Percentiles rank a stretch among this genome's conserved stretches.
These are phyloP conservation scores for Polygonum aviculare DNA, from an alignment of 148 eudicot genomes.

Conservation along the genomic window DNA sequence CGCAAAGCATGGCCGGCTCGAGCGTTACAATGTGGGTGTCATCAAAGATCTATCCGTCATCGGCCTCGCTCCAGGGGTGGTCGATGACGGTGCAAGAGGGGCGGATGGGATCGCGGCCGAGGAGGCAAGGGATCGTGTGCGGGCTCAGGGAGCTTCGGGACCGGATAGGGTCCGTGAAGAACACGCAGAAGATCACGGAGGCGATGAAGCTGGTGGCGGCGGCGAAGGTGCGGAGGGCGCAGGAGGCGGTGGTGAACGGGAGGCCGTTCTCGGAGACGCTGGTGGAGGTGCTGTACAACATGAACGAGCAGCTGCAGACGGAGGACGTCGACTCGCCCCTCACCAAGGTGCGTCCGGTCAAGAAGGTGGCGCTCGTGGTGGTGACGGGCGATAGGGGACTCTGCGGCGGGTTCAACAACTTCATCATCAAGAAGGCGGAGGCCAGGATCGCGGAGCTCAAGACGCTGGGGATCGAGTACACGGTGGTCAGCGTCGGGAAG, in stretches of 20 bases:
- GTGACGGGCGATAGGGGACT: slow-evolving; percentile 6
- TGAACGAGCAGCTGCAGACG: slow-evolving; percentile 5
- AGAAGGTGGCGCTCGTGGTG: slow-evolving; percentile 3
- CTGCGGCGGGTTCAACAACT: slow-evolving; percentile 6
- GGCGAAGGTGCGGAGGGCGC: slow-evolving; percentile 2
- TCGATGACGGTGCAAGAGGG: too few relatives aligned
- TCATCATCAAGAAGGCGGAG: slow-evolving; percentile 3
- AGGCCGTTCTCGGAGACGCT: slow-evolving; percentile 10
- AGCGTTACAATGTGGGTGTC: not conserved
- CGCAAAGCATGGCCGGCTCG: not conserved
- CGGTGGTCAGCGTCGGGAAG: not conserved
- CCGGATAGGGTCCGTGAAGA: slow-evolving; percentile 5
- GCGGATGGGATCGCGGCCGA: not conserved
- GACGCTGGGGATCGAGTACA: not conserved
- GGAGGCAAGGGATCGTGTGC: not conserved
- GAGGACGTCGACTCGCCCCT: slow-evolving; percentile 1
- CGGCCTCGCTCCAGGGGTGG: not conserved
- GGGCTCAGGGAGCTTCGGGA: slow-evolving; percentile 5
- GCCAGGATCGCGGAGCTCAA: slow-evolving; percentile 1
- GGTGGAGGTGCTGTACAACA: slow-evolving; percentile 10
- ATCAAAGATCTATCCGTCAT: not conserved
- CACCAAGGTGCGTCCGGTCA: not conserved
- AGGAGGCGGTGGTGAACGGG: slow-evolving; percentile 3
- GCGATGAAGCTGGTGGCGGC: slow-evolving; percentile 9
- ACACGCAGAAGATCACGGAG: slow-evolving; percentile 9